These are phyloP conservation scores for Fusarium sp. DNA, from an alignment of 2,329 filamentous ascomycete species.

Conservation along the genomic window DNA sequence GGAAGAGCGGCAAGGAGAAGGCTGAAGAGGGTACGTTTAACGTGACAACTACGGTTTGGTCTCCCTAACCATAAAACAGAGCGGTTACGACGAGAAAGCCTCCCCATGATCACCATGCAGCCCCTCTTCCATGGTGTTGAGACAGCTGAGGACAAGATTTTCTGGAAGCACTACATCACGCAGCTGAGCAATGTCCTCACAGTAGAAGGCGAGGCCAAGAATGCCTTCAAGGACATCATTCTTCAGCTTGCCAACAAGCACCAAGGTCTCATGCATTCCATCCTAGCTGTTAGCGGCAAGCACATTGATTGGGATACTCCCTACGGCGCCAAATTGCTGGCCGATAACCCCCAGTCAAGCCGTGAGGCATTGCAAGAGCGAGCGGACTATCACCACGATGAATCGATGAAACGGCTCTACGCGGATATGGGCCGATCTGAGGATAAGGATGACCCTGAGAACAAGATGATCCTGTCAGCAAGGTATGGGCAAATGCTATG, in stretches of 20 bases:
- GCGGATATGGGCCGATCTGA: slow-evolving; percentile 56
- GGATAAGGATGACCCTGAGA: slow-evolving; percentile 55
- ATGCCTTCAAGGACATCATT: slow-evolving; percentile 87
- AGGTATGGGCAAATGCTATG: slow-evolving; percentile 73
- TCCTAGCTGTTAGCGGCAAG: slow-evolving; percentile 84
- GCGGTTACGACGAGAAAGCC: slow-evolving; percentile 58
- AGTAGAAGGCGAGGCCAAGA: slow-evolving; percentile 81
- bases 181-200: slow-evolving; percentile 84
- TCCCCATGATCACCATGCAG: slow-evolving; percentile 67
- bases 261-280: slow-evolving; percentile 88
- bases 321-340: slow-evolving; percentile 64
- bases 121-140: slow-evolving; percentile 84
- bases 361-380: slow-evolving; percentile 59
- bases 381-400: slow-evolving; percentile 65
- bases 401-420: slow-evolving; percentile 64
- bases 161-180: slow-evolving; percentile 85
- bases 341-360: slow-evolving; percentile 59
- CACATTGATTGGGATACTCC: slow-evolving; percentile 73
- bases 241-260: slow-evolving; percentile 84
- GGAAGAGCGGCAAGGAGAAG: slow-evolving; percentile 86
- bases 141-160: slow-evolving; percentile 79
- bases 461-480: slow-evolving; percentile 61
- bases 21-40: slow-evolving; percentile 70
- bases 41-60: not conserved
- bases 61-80: slow-evolving; percentile 51